Evolutionary conservation across 139 green algal species (phyloP).

Genomic region (Picochlorum sp.): DNA sequence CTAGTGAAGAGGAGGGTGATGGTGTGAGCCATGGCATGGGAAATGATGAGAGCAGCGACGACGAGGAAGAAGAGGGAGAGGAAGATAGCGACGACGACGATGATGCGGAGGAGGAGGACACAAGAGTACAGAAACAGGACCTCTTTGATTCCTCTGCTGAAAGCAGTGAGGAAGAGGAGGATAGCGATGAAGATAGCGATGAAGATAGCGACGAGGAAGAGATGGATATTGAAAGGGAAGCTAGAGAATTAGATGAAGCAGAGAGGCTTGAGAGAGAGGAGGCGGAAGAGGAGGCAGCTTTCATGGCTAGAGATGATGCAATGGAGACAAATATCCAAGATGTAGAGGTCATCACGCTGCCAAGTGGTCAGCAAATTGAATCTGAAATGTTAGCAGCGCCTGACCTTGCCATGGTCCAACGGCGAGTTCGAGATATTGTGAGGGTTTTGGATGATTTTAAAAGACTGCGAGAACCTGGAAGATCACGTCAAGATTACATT

Average conservation of each 20-base stretch:
- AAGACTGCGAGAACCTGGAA: slow-evolving; percentile 32
- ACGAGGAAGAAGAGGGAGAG: not conserved
- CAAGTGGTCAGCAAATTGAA: slow-evolving; percentile 40
- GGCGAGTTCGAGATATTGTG: slow-evolving; percentile 58
- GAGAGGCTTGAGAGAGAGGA: not conserved
- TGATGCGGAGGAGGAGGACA: not conserved
- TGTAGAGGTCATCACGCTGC: slow-evolving; percentile 39
- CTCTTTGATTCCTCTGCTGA: slow-evolving; percentile 6
- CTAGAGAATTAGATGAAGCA: slow-evolving; percentile 4
- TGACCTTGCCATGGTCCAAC: slow-evolving; percentile 36
- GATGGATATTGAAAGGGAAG: slow-evolving; percentile 9
- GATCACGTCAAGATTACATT: slow-evolving; percentile 66
- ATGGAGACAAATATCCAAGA: slow-evolving; percentile 61
- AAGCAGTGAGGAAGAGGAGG: slow-evolving; percentile 13
- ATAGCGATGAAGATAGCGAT: slow-evolving; percentile 23
- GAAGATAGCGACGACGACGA: not conserved
- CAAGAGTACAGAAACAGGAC: not conserved
- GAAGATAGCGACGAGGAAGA: slow-evolving; percentile 11
- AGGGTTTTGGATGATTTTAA: slow-evolving; percentile 75
- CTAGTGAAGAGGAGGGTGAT: not conserved
- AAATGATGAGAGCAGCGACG: not conserved
- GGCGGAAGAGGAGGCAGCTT: slow-evolving; percentile 1
- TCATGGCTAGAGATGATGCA: slow-evolving; percentile 2
- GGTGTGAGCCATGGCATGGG: slow-evolving; percentile 3
- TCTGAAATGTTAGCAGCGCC: slow-evolving; percentile 30